Percentiles rank a stretch among this genome's conserved stretches.
Conservation (phyloP, 2,329 filamentous ascomycete species). For the Septoria linicola region DNA sequence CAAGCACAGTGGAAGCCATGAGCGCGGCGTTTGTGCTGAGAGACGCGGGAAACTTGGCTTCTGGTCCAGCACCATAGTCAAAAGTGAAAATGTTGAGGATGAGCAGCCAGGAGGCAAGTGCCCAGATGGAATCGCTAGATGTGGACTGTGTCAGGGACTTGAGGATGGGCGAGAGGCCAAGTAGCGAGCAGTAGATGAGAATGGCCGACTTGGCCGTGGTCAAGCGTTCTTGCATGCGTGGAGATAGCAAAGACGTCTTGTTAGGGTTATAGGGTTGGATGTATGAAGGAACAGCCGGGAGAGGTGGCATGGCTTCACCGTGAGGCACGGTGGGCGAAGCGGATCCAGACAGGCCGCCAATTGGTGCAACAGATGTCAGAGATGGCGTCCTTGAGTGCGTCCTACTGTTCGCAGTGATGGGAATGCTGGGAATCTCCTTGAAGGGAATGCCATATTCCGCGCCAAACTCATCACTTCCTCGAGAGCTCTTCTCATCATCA, state of each 20-base stretch:
- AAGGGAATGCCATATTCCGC: conserved; percentile 27
- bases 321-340: conserved; percentile 1
- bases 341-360: conserved; percentile 6
- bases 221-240: conserved; percentile 62
- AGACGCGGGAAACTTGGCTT: conserved; percentile 65
- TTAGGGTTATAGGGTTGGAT: conserved; percentile 21
- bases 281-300: conserved; percentile 1
- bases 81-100: conserved; percentile 97
- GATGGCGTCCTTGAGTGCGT: conserved; percentile 11
- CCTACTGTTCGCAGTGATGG: conserved; percentile 7
- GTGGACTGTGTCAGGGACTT: conserved; percentile 95
- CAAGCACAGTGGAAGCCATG: conserved; percentile 93
- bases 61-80: conserved; percentile 77
- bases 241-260: conserved; percentile 46
- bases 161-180: conserved; percentile 90
- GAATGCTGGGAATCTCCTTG: conserved; percentile 19
- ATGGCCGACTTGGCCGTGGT: conserved; percentile 88
- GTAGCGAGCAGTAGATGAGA: conserved; percentile 86
- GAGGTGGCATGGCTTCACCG: conserved; percentile 3
- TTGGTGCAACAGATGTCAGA: not conserved
- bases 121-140: conserved; percentile 93
- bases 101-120: conserved; percentile 88
- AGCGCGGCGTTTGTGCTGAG: conserved; percentile 93
- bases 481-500: conserved; percentile 20
- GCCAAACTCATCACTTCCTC: conserved; percentile 23